phyloP scores from a whole-genome alignment of 805 yeast genomes.

The Wickerhamiella spandovensis region DNA sequence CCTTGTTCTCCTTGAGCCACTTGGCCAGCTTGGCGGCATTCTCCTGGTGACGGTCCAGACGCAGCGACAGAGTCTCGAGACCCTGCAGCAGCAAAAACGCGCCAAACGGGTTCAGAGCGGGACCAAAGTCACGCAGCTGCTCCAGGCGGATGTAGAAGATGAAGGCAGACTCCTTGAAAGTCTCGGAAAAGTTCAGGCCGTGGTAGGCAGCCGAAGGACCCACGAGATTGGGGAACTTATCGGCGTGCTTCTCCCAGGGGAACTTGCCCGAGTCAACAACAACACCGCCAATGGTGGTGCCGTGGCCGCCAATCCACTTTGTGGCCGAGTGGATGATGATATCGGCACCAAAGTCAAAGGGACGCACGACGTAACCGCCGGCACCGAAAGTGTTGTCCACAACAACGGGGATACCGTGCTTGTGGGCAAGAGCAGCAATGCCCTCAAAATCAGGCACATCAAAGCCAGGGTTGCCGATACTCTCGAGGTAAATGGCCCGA shows the following conservation, averaged over 20 bases:
- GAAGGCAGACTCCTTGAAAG: conserved; percentile 29
- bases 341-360: conserved; percentile 83
- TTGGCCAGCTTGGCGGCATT: conserved; percentile 73
- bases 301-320: conserved; percentile 97
- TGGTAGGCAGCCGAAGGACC: conserved; percentile 90
- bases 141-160: conserved; percentile 16
- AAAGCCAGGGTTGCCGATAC: conserved; percentile 87
- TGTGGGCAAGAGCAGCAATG: conserved; percentile 64
- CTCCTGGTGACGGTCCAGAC: conserved; percentile 83
- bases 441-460: conserved; percentile 83
- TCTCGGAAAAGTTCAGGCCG: conserved; percentile 70
- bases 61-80: conserved; percentile 80
- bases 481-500: conserved; percentile 78
- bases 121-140: conserved; percentile 70
- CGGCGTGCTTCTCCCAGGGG: conserved; percentile 43
- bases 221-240: conserved; percentile 78
- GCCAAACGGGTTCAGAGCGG: conserved; percentile 76
- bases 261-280: conserved; percentile 69
- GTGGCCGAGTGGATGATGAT: conserved; percentile 90
- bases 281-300: conserved; percentile 87
- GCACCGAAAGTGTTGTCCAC: conserved; percentile 97
- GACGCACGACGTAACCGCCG: conserved; percentile 78
- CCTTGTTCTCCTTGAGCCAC: conserved; percentile 49
- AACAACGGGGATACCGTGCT: conserved; percentile 76
- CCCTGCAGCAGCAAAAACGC: conserved; percentile 82